These are phyloP conservation scores for Calonectria crousiana DNA, from an alignment of 2,329 filamentous ascomycete species.

Conservation along the genomic window DNA sequence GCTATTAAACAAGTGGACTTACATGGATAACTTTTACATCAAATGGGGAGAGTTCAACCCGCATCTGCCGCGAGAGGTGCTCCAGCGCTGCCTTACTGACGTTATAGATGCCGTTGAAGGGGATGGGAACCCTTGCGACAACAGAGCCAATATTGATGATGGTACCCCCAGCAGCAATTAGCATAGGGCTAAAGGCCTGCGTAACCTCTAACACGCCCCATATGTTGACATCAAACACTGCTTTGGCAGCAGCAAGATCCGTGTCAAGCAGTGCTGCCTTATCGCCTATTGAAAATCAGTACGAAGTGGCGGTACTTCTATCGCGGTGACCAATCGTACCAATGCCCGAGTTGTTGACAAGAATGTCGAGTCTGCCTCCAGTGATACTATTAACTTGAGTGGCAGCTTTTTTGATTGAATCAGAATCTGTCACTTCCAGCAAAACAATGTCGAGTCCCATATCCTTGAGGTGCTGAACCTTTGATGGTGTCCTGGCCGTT, in stretches of 20 bases:
- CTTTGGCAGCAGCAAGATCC: constrained; percentile 33
- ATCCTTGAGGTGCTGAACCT: constrained; percentile 46
- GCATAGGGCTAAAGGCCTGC: constrained; percentile 53
- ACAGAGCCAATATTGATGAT: constrained; percentile 58
- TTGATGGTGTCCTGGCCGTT: constrained; percentile 51
- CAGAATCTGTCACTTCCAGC: constrained; percentile 55
- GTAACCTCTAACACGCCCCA: constrained; percentile 54
- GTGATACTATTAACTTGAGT: constrained; percentile 48
- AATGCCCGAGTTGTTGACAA: constrained; percentile 58
- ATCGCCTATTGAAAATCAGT: constrained; percentile 26
- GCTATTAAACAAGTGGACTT: neutral
- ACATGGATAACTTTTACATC: constrained; percentile 49
- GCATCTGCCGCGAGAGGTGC: constrained; percentile 53
- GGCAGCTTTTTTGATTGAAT: constrained; percentile 50
- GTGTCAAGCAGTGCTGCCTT: constrained; percentile 38
- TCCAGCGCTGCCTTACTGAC: constrained; percentile 57
- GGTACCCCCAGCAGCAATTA: constrained; percentile 49
- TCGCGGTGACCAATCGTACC: constrained; percentile 34
- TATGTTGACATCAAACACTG: constrained; percentile 53
- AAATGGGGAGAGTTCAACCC: constrained; percentile 54
- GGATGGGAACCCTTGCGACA: constrained; percentile 37
- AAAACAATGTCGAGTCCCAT: constrained; percentile 52
- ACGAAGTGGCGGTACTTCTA: constrained; percentile 19
- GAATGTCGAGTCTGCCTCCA: constrained; percentile 54
- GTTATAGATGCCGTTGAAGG: constrained; percentile 55